Percentiles rank a stretch among this genome's conserved stretches.
These are phyloP conservation scores for Letharia columbiana DNA, from an alignment of 495 filamentous ascomycete species.

Conservation along the genomic window DNA sequence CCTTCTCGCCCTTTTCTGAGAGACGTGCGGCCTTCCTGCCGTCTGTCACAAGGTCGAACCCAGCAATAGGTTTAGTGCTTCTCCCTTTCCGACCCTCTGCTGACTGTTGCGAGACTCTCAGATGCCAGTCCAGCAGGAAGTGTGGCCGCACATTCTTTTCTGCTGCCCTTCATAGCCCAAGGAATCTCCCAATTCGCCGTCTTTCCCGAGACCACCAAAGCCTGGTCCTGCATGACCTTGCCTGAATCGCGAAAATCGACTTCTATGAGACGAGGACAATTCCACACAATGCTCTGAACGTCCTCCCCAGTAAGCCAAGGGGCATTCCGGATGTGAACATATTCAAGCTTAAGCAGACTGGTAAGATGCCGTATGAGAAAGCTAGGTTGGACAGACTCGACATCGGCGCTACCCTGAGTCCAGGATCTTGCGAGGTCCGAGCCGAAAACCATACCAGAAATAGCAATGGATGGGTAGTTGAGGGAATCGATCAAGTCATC, in stretches of 20 bases:
- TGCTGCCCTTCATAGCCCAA: conserved; percentile 3
- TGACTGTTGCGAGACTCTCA: background rate
- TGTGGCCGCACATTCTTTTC: background rate
- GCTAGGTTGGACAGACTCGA: background rate
- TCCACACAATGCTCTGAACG: background rate
- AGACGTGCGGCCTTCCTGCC: background rate
- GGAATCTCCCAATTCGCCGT: background rate
- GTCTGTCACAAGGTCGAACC: background rate
- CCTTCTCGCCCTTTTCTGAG: background rate
- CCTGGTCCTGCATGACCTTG: background rate
- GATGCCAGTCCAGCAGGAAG: background rate
- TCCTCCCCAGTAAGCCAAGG: background rate
- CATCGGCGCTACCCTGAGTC: conserved; percentile 6
- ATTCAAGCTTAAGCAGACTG: conserved; percentile 3
- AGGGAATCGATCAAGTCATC: conserved; percentile 2
- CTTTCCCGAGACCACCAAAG: background rate
- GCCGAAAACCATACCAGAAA: conserved; percentile 8
- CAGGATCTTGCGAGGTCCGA: conserved; percentile 14
- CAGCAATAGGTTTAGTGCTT: background rate
- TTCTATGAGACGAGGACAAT: background rate
- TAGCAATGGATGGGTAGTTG: background rate
- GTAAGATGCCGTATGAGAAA: background rate
- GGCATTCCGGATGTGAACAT: background rate
- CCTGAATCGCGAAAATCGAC: background rate
- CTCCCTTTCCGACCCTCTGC: background rate